Evolutionary conservation across 768 basidiomycete genomes (phyloP), one percentile per base, ranked within the genome.

Genomic region (Kwoniella sp.): DNA sequence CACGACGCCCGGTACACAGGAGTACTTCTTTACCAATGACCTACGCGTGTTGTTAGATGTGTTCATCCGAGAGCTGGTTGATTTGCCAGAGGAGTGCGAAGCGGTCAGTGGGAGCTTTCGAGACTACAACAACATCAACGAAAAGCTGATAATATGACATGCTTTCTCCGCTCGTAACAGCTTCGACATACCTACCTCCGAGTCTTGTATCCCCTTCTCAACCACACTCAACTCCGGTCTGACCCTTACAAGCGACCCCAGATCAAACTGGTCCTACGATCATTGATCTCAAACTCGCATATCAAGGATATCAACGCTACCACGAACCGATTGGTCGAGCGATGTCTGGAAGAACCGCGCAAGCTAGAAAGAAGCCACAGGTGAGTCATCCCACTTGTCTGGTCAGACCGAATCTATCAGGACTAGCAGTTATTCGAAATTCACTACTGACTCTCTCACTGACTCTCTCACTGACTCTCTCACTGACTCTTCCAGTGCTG

Each of bases 21-120:
- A 98, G 79, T 98, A 92, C 79, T 98, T 99, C 76, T 99, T 96
- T 81, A 97, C 93, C 17, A 99, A 99, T 75, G 96, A 99, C 73
- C 84, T 99, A 31, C 87, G 92, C 72, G 96, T 99, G 2, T 84
- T 99, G 15, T 92, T 99, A 13, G 96, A 99, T 73, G 96, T 99
- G 0, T 97, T 99, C 74, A 84, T 99, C n/a, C 87, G 96, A 41
- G 95, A 97, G 78, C 82, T 99, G 55, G 86, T 87, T 15, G 90
- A 99, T 78, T 82, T 99, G 22, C 93, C 93, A 69, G 93, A 97
- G 64, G 93, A 96, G 34, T 89, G 88, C 65, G 93, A 97, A 83
- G 90, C 93, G 70, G 92, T 95, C 63, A 59, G 90, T 85, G 5
- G 31, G 15, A n/a, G 38, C 26, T 13, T 37, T 20, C 23, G 15